These are phyloP conservation scores for Boeremia lycopersici DNA, from an alignment of 2,329 filamentous ascomycete genomes.

Conservation along the genomic window DNA sequence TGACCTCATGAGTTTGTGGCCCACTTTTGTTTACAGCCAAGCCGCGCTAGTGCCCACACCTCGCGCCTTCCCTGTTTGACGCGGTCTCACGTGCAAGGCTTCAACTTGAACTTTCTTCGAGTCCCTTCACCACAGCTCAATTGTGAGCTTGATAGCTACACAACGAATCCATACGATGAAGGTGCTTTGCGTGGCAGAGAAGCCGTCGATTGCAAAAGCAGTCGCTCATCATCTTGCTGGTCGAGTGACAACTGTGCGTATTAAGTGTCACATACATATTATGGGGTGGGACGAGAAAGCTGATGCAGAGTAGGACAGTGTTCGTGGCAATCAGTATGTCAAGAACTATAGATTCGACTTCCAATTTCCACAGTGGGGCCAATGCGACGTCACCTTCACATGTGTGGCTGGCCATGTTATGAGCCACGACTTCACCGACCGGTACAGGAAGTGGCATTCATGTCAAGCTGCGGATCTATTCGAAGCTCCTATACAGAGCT, in stretches of 20 bases:
- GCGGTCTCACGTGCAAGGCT: slow-evolving; percentile 45
- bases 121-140: neutral
- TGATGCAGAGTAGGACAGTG: slow-evolving; percentile 16
- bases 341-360: slow-evolving; percentile 96
- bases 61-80: slow-evolving; percentile 33
- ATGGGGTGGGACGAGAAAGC: neutral
- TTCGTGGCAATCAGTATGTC: slow-evolving; percentile 64
- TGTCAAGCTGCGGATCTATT: slow-evolving; percentile 83
- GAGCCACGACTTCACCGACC: slow-evolving; percentile 73
- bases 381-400: slow-evolving; percentile 89
- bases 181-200: slow-evolving; percentile 80
- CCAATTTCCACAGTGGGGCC: slow-evolving; percentile 83
- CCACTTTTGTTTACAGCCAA: slow-evolving; percentile 17
- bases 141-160: slow-evolving; percentile 14
- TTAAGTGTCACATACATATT: neutral
- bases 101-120: neutral
- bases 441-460: slow-evolving; percentile 79
- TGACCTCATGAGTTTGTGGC: slow-evolving; percentile 28
- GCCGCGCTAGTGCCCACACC: neutral
- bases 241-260: slow-evolving; percentile 69
- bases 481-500: slow-evolving; percentile 74
- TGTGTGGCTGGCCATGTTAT: slow-evolving; percentile 89
- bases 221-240: slow-evolving; percentile 89
- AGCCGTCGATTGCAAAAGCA: slow-evolving; percentile 94
- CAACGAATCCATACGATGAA: slow-evolving; percentile 40